Evolutionary conservation across 805 yeast genomes (phyloP).

Genomic region (Pichia exigua): DNA sequence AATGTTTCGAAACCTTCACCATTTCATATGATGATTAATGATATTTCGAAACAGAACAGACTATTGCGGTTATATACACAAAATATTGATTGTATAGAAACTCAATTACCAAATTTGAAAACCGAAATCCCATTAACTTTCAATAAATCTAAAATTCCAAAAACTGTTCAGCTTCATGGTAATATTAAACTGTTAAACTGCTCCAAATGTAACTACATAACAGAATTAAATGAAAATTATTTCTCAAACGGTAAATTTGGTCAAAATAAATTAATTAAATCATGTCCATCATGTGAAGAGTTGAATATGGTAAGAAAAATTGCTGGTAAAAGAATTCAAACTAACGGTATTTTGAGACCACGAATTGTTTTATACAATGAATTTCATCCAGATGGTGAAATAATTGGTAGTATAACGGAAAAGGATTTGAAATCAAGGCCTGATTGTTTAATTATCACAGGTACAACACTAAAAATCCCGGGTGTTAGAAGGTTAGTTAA

Average conservation of each 20-base stretch:
- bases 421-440: slow-evolving; percentile 57
- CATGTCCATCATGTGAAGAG: slow-evolving; percentile 61
- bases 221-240: slow-evolving; percentile 43
- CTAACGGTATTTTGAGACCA: slow-evolving; percentile 54
- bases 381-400: slow-evolving; percentile 80
- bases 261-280: slow-evolving; percentile 32
- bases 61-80: slow-evolving; percentile 76
- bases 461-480: slow-evolving; percentile 78
- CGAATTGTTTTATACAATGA: slow-evolving; percentile 67
- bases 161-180: slow-evolving; percentile 78
- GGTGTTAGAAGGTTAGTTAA: slow-evolving; percentile 57
- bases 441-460: slow-evolving; percentile 74
- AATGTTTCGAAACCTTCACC: slow-evolving; percentile 56
- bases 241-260: slow-evolving; percentile 27
- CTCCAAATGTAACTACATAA: slow-evolving; percentile 60
- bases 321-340: slow-evolving; percentile 61
- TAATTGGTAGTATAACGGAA: slow-evolving; percentile 69
- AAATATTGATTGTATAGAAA: slow-evolving; percentile 78
- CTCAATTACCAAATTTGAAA: slow-evolving; percentile 40
- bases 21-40: slow-evolving; percentile 61
- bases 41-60: slow-evolving; percentile 53
- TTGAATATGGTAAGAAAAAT: slow-evolving; percentile 45
- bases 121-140: slow-evolving; percentile 43
- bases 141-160: slow-evolving; percentile 32
- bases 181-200: slow-evolving; percentile 67